phyloP scores from a whole-genome alignment of 2,329 filamentous ascomycete species.

The Parasarocladium wereldwijsianum region DNA sequence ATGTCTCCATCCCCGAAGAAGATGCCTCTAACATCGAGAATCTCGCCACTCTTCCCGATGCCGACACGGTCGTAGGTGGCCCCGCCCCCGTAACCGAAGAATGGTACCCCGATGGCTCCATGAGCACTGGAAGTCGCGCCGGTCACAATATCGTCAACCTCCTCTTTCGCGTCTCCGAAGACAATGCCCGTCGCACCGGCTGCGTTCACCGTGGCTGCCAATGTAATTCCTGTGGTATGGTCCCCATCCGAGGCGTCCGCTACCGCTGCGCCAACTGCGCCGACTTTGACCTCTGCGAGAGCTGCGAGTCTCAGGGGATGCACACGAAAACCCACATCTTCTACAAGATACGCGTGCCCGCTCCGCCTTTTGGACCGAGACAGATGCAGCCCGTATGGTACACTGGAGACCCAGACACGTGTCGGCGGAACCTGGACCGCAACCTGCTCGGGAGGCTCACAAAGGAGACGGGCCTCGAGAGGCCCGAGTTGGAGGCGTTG shows the following conservation, averaged over 20 bases:
- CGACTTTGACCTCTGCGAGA: conserved; percentile 91
- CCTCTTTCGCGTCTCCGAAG: conserved; percentile 84
- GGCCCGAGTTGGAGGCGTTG: conserved; percentile 77
- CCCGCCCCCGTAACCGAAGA: background rate
- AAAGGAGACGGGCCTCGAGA: conserved; percentile 63
- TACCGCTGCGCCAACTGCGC: conserved; percentile 93
- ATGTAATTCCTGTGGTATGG: conserved; percentile 77
- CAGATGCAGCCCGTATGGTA: conserved; percentile 78
- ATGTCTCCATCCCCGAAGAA: conserved; percentile 8
- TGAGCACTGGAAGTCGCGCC: conserved; percentile 38
- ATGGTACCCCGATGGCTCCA: conserved; percentile 24
- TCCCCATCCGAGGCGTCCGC: conserved; percentile 80
- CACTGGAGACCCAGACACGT: conserved; percentile 66
- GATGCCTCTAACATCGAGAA: conserved; percentile 14
- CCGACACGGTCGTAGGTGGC: conserved; percentile 22
- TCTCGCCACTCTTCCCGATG: conserved; percentile 17
- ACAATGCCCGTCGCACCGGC: conserved; percentile 74
- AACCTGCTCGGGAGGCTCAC: conserved; percentile 53
- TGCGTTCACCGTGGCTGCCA: conserved; percentile 87
- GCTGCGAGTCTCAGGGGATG: conserved; percentile 65
- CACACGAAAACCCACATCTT: conserved; percentile 91
- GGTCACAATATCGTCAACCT: conserved; percentile 75
- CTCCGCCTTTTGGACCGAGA: conserved; percentile 67
- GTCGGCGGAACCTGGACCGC: conserved; percentile 51
- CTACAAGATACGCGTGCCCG: conserved; percentile 86